Evolutionary conservation across 108 stramenopile genomes (phyloP), one percentile per base, ranked within the genome.

Genomic region (Cyclotella atomus): DNA sequence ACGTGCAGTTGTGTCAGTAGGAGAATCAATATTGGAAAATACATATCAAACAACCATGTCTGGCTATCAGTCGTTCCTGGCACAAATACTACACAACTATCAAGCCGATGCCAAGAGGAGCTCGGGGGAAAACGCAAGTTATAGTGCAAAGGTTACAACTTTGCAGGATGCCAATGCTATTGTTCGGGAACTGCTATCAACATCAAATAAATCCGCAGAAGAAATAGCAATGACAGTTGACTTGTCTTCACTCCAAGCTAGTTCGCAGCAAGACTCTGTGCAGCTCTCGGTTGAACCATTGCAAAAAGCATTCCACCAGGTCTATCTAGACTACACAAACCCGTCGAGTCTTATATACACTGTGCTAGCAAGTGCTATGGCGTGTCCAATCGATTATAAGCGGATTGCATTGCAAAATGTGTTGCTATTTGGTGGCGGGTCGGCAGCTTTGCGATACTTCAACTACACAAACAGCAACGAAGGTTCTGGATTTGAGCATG

Each of bases 81-180:
- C 35, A 7, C 54, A 50, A 32, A 38, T 70, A 25, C 56, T 70
- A 54, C 0, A 20, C 2, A 65, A 70, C 57, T 77, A 77, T 60
- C 68, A 65, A 70, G 57, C 59, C 0, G 16, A 14, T 9, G 60
- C 57, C 12, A 6, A 41, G 12, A 12, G 12, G 38, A 41, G 12
- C 7, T 27, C 29, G 20, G 20, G 29, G 1, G 74, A 45, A 55
- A 3, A 38, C 16, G 45, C 25, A 24, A 50, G 16, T 20, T 55
- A 66, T 0, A 29, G 45, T 41, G 23, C 54, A 32, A 35, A 16
- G 12, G 30, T 41, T 49, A 24, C 45, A 43, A 59, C 76, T 0
- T 21, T 77, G 10, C 59, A 70, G 35, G 76, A 77, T 77, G 69
- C 64, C n/a, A 59, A 77, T 70, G 63, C 63, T 29, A 63, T 77